These are phyloP conservation scores for Aeschynomene evenia DNA, from an alignment of 306 rosid genomes.

Conservation along the genomic window DNA sequence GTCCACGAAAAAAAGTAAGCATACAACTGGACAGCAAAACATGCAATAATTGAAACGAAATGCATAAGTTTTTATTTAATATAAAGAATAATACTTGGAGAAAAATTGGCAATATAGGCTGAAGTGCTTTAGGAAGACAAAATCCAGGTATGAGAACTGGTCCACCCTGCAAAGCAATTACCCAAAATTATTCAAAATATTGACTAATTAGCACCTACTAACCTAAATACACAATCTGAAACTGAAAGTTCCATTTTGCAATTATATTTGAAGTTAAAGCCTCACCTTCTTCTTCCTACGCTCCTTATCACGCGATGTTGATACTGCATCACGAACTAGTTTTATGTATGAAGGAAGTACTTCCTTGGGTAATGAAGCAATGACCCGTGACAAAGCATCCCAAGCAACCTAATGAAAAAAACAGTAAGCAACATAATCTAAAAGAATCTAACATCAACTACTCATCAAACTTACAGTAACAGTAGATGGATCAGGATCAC, in stretches of 20 bases:
- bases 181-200: slow-evolving; percentile 18
- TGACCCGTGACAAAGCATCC: slow-evolving; percentile 92
- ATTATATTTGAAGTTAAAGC: slow-evolving; percentile 10
- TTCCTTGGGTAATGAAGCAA: slow-evolving; percentile 83
- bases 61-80: slow-evolving; percentile 5
- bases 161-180: slow-evolving; percentile 75
- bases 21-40: slow-evolving; percentile 14
- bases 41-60: not conserved
- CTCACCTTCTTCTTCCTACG: slow-evolving; percentile 93
- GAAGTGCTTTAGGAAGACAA: slow-evolving; percentile 94
- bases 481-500: slow-evolving; percentile 83
- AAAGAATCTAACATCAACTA: slow-evolving; percentile 28
- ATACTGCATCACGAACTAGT: slow-evolving; percentile 95
- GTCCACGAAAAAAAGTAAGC: not conserved
- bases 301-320: slow-evolving; percentile 91
- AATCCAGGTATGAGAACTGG: slow-evolving; percentile 87
- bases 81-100: slow-evolving; percentile 64
- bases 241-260: not conserved
- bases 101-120: slow-evolving; percentile 91
- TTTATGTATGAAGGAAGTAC: slow-evolving; percentile 85
- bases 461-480: slow-evolving; percentile 57
- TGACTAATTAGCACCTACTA: not conserved
- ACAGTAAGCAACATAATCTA: slow-evolving; percentile 18
- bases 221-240: not conserved
- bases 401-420: slow-evolving; percentile 62